phyloP scores from a whole-genome alignment of 129 eudicot genomes.

The Artemisia argyi region DNA sequence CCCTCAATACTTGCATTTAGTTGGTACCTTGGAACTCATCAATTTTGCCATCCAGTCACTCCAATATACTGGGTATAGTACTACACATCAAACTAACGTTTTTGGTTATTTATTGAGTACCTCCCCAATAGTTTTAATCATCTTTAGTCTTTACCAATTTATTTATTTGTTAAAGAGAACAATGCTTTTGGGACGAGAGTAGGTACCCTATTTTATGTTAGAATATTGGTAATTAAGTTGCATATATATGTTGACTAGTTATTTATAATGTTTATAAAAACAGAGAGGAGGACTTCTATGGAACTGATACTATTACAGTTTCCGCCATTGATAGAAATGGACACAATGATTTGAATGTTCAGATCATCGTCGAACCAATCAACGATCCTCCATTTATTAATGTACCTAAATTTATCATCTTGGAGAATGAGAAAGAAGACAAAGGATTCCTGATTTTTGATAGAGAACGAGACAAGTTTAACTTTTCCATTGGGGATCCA shows the following conservation, averaged over 20 bases:
- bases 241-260: not conserved
- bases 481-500: conserved; percentile 69
- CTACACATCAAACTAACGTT: no score
- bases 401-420: conserved; percentile 59
- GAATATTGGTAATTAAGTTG: not conserved
- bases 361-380: conserved; percentile 68
- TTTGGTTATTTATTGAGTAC: no score
- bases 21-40: conserved; percentile 67
- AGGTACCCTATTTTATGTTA: not conserved
- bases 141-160: no score
- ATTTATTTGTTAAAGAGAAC: no score
- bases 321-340: conserved; percentile 63
- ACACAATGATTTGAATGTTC: conserved; percentile 48
- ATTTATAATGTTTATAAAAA: conserved; percentile 18
- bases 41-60: conserved; percentile 72
- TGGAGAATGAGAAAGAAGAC: conserved; percentile 46
- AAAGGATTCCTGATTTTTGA: conserved; percentile 53
- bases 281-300: conserved; percentile 75
- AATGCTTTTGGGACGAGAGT: no score
- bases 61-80: conserved; percentile 63
- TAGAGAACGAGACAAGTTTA: conserved; percentile 44
- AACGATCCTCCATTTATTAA: conserved; percentile 82
- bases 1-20: conserved; percentile 35
- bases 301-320: conserved; percentile 53
- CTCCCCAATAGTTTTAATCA: no score